These are phyloP conservation scores for Naematelia aurantialba DNA, from an alignment of 768 basidiomycete genomes.

Conservation along the genomic window DNA sequence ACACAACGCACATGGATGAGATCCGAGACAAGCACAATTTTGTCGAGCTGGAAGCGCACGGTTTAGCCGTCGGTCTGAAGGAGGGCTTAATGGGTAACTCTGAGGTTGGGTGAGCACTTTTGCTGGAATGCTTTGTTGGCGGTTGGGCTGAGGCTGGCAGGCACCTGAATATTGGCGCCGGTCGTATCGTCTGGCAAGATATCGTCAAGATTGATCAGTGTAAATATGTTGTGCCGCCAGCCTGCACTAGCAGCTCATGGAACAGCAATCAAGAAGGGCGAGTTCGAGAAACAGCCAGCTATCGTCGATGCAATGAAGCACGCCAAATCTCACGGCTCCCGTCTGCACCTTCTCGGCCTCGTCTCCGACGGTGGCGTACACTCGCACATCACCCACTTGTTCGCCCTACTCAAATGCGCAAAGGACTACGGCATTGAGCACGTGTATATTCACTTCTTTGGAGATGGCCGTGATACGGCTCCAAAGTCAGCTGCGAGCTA, in stretches of 20 bases:
- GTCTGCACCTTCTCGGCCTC: slow-evolving; percentile 83
- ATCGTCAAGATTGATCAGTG: slow-evolving; percentile 89
- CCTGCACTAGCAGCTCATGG: not conserved
- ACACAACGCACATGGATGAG: slow-evolving; percentile 82
- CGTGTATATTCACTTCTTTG: slow-evolving; percentile 88
- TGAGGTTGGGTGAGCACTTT: slow-evolving; percentile 75
- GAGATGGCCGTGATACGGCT: slow-evolving; percentile 91
- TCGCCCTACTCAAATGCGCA: slow-evolving; percentile 83
- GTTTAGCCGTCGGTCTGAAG: slow-evolving; percentile 83
- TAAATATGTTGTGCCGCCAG: slow-evolving; percentile 16
- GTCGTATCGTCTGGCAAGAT: slow-evolving; percentile 94
- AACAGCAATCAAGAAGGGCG: slow-evolving; percentile 71
- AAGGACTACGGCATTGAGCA: slow-evolving; percentile 79
- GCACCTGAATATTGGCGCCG: slow-evolving; percentile 91
- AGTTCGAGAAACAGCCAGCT: slow-evolving; percentile 72
- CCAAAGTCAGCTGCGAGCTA: slow-evolving; percentile 77
- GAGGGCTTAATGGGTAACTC: slow-evolving; percentile 98
- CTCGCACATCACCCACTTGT: slow-evolving; percentile 86
- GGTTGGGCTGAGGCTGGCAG: too few species aligned
- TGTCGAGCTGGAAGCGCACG: slow-evolving; percentile 74
- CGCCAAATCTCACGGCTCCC: slow-evolving; percentile 76
- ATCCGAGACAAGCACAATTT: slow-evolving; percentile 73
- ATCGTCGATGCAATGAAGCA: slow-evolving; percentile 70
- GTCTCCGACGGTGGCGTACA: slow-evolving; percentile 97
- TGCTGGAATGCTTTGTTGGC: too few species aligned